phyloP scores from a whole-genome alignment of 2,329 filamentous ascomycete genomes.

The Fusarium nygamai region DNA sequence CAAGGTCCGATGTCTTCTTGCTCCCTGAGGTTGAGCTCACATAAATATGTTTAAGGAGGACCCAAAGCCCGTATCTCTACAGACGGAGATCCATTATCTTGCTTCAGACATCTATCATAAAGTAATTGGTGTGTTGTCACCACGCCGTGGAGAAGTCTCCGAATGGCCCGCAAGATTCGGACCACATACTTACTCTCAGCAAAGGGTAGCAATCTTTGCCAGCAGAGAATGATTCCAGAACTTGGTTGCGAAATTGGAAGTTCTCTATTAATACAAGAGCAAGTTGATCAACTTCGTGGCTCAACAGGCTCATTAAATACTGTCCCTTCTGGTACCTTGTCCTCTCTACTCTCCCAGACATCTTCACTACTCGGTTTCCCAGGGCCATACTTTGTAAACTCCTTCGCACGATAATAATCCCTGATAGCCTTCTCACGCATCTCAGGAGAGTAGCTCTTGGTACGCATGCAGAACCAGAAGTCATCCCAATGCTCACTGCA shows the following conservation, averaged over 20 bases:
- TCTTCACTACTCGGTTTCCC: slow-evolving; percentile 82
- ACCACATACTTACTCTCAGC: too few relatives aligned
- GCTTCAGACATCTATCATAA: neutral
- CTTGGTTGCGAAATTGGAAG: neutral
- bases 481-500: slow-evolving; percentile 91
- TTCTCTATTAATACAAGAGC: slow-evolving; percentile 2
- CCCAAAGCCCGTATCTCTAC: neutral
- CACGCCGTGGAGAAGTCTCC: neutral
- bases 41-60: neutral
- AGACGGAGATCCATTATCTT: too few relatives aligned
- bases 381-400: slow-evolving; percentile 69
- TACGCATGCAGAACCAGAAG: slow-evolving; percentile 98
- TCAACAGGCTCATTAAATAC: slow-evolving; percentile 57
- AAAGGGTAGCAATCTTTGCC: neutral
- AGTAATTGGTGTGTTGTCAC: neutral
- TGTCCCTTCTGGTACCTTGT: slow-evolving; percentile 62
- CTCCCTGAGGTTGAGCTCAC: neutral
- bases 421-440: slow-evolving; percentile 70
- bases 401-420: slow-evolving; percentile 74
- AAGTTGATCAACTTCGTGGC: slow-evolving; percentile 6
- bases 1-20: neutral
- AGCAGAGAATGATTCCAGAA: neutral
- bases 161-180: neutral
- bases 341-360: slow-evolving; percentile 81
- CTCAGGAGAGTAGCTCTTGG: slow-evolving; percentile 68